A percentile compares a stretch with the other conserved stretches of the same genome.
These are phyloP conservation scores for Hansenula lynferdii DNA, from an alignment of 1,139 yeast genomes.

Conservation along the genomic window DNA sequence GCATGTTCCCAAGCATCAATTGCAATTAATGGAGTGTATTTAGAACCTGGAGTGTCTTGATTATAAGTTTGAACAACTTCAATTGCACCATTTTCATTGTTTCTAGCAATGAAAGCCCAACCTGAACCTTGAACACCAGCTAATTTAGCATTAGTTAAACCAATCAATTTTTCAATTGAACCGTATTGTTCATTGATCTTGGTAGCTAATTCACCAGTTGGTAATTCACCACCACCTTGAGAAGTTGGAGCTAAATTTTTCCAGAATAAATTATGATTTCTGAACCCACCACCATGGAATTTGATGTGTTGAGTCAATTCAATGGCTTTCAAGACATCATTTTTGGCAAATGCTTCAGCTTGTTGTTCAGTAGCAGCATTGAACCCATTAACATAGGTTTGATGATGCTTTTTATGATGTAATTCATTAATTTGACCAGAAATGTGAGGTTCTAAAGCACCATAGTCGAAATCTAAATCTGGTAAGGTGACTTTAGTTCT, in stretches of 20 bases:
- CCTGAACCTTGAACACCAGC: slow-evolving; percentile 98
- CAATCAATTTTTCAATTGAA: slow-evolving; percentile 66
- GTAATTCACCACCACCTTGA: slow-evolving; percentile 84
- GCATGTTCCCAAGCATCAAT: slow-evolving; percentile 99
- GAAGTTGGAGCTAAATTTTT: slow-evolving; percentile 81
- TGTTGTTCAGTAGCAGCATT: slow-evolving; percentile 79
- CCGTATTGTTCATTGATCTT: slow-evolving; percentile 71
- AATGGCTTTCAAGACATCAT: slow-evolving; percentile 63
- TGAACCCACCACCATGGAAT: slow-evolving; percentile 94
- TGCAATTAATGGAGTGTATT: slow-evolving; percentile 77
- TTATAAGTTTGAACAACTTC: slow-evolving; percentile 85
- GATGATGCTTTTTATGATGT: slow-evolving; percentile 93
- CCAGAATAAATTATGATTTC: slow-evolving; percentile 88
- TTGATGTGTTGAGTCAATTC: slow-evolving; percentile 77
- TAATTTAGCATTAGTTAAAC: slow-evolving; percentile 66
- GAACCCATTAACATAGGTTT: slow-evolving; percentile 87
- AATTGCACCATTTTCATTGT: slow-evolving; percentile 73
- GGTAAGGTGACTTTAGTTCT: slow-evolving; percentile 78
- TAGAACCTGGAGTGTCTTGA: slow-evolving; percentile 84
- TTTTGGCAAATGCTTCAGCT: slow-evolving; percentile 61
- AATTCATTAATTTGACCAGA: slow-evolving; percentile 86
- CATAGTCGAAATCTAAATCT: slow-evolving; percentile 81
- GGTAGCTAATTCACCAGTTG: slow-evolving; percentile 54
- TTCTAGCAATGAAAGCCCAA: slow-evolving; percentile 94
- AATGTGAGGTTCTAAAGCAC: slow-evolving; percentile 86